A percentile compares a stretch with the other conserved stretches of the same genome.
Evolutionary conservation across 129 eudicot genomes (phyloP).

Genomic region (Escallonia rubra): DNA sequence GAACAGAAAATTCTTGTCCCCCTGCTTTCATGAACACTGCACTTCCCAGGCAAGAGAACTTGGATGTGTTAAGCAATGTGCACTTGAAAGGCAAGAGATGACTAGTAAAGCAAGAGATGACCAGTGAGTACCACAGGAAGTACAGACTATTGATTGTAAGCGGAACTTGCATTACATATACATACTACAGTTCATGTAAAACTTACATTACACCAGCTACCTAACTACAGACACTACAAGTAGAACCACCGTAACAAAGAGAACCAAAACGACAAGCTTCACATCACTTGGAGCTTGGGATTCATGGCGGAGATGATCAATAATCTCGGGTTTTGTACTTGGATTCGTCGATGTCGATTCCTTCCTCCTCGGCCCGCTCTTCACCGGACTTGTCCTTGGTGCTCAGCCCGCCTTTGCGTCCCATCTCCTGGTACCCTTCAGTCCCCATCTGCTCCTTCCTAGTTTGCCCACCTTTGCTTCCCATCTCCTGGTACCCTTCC

Average conservation of each 20-base stretch:
- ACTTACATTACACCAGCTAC: neutral
- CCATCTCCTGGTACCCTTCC: slow-evolving; percentile 66
- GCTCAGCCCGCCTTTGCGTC: slow-evolving; percentile 69
- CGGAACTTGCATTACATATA: too few relatives aligned
- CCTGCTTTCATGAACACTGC: too few relatives aligned
- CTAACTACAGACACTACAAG: neutral
- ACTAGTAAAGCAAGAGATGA: too few relatives aligned
- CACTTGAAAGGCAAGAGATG: too few relatives aligned
- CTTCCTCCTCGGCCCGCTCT: slow-evolving; percentile 15
- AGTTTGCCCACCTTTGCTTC: slow-evolving; percentile 62
- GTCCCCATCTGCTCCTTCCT: slow-evolving; percentile 55
- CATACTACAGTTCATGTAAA: too few relatives aligned
- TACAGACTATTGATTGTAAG: too few relatives aligned
- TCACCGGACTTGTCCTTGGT: slow-evolving; percentile 53
- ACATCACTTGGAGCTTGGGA: neutral
- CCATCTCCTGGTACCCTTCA: slow-evolving; percentile 69
- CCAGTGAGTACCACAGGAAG: too few relatives aligned
- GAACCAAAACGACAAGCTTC: too few relatives aligned
- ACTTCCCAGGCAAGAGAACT: too few relatives aligned
- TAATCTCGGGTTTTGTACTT: slow-evolving; percentile 31
- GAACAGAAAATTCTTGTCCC: too few relatives aligned
- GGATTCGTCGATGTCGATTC: slow-evolving; percentile 57
- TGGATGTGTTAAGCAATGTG: too few relatives aligned
- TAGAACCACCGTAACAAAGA: too few relatives aligned
- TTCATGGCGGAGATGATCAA: neutral